These are phyloP conservation scores for Escovopsis sp. DNA, from an alignment of 2,329 filamentous ascomycete species.

Conservation along the genomic window DNA sequence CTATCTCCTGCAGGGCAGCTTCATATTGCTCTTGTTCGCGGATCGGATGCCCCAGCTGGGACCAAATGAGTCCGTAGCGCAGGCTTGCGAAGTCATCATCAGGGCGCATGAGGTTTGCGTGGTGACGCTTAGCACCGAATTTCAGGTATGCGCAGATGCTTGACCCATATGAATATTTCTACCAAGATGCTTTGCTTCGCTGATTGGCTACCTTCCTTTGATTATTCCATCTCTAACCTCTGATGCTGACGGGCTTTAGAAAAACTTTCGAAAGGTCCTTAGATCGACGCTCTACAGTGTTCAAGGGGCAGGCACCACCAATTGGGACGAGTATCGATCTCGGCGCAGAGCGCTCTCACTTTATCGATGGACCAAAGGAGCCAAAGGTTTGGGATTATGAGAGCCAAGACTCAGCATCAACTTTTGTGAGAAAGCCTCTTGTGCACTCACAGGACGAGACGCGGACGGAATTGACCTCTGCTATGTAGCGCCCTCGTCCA, in stretches of 20 bases:
- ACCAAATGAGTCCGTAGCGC: conserved; percentile 28
- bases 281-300: conserved; percentile 31
- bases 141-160: conserved; percentile 21
- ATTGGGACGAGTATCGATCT: conserved; percentile 28
- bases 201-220: no score
- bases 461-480: no score
- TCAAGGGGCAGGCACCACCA: conserved; percentile 22
- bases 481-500: no score
- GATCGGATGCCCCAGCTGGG: conserved; percentile 33
- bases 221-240: no score
- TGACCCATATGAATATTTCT: not conserved
- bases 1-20: conserved; percentile 35
- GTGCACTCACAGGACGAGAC: no score
- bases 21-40: conserved; percentile 31
- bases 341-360: conserved; percentile 34
- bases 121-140: conserved; percentile 32
- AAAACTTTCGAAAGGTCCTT: conserved; percentile 39
- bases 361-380: conserved; percentile 33
- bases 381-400: conserved; percentile 19
- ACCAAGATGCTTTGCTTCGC: no score
- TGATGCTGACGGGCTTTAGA: conserved; percentile 16
- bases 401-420: no score
- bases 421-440: no score
- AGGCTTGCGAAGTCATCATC: conserved; percentile 33
- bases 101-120: conserved; percentile 35